phyloP scores from a whole-genome alignment of 768 basidiomycete species.

The Mycena crocata region DNA sequence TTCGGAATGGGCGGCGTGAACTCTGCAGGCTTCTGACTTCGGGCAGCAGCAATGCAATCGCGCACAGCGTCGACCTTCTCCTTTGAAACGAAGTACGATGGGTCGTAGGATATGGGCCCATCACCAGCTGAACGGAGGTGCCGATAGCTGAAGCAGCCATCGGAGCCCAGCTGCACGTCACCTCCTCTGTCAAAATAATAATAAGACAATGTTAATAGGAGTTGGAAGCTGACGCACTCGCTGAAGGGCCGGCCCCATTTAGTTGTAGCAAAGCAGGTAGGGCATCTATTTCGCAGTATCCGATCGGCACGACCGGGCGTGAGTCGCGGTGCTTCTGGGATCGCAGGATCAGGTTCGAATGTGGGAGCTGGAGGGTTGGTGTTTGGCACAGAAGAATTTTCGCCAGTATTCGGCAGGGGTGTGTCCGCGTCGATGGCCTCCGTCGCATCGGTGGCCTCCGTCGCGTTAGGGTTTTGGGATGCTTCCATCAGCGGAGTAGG shows the following conservation, averaged over 20 bases:
- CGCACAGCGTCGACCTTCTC: conserved; percentile 47
- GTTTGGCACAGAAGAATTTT: too few relatives aligned
- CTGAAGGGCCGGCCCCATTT: conserved; percentile 38
- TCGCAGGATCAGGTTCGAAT: background rate
- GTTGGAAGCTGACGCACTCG: conserved; percentile 26
- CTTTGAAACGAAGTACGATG: conserved; percentile 46
- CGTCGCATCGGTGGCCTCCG: too few relatives aligned
- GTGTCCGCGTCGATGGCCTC: background rate
- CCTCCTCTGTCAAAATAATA: conserved; percentile 47
- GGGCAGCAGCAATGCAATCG: conserved; percentile 35
- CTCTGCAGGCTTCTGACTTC: conserved; percentile 30
- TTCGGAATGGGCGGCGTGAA: conserved; percentile 41
- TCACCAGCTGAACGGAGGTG: conserved; percentile 53
- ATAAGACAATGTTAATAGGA: conserved; percentile 42
- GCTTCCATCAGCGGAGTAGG: background rate
- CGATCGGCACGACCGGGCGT: conserved; percentile 25
- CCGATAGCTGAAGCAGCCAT: too few relatives aligned
- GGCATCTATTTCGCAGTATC: conserved; percentile 43
- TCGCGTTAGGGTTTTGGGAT: background rate
- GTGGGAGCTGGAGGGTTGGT: too few relatives aligned
- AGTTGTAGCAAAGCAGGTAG: conserved; percentile 48
- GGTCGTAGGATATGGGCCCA: conserved; percentile 43
- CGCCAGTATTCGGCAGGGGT: too few relatives aligned
- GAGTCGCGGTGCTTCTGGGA: conserved; percentile 1
- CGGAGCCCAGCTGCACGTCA: too few relatives aligned